Evolutionary conservation across 768 basidiomycete species (phyloP).

Genomic region (Plicaturopsis crispa): DNA sequence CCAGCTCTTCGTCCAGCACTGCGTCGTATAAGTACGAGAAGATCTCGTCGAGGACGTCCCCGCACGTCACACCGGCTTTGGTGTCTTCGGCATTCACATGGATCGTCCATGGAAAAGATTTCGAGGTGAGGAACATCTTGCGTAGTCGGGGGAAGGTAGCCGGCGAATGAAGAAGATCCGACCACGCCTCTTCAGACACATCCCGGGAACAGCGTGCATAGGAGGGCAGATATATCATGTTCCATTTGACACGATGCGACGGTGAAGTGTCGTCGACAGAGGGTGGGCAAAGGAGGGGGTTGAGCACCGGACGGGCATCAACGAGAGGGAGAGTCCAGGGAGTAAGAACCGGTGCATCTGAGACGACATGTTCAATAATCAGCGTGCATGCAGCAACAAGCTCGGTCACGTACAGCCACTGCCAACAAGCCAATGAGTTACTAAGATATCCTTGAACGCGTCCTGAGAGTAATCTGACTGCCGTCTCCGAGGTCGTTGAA

Average conservation of each 20-base stretch:
- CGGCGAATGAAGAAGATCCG: not conserved
- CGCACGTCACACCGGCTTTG: not conserved
- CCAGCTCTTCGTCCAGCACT: too few species aligned
- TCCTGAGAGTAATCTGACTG: not conserved
- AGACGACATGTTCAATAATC: not conserved
- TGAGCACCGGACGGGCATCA: not conserved
- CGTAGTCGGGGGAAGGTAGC: not conserved
- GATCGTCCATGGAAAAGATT: not conserved
- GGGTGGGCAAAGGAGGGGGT: too few species aligned
- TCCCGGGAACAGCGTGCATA: not conserved
- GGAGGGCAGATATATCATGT: not conserved
- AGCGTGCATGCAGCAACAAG: not conserved
- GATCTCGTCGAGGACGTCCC: not conserved
- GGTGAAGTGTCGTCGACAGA: not conserved
- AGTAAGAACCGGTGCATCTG: not conserved
- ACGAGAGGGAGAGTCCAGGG: not conserved
- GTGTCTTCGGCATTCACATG: not conserved
- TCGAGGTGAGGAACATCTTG: not conserved
- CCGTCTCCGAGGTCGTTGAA: not conserved
- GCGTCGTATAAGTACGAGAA: not conserved
- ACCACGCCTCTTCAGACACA: not conserved
- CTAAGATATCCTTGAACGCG: too few species aligned
- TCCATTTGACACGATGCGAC: not conserved
- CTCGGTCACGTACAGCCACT: too few species aligned
- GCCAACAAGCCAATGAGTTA: too few species aligned